Conservation (phyloP, 768 basidiomycete genomes). For the Termitomyces sp. region DNA sequence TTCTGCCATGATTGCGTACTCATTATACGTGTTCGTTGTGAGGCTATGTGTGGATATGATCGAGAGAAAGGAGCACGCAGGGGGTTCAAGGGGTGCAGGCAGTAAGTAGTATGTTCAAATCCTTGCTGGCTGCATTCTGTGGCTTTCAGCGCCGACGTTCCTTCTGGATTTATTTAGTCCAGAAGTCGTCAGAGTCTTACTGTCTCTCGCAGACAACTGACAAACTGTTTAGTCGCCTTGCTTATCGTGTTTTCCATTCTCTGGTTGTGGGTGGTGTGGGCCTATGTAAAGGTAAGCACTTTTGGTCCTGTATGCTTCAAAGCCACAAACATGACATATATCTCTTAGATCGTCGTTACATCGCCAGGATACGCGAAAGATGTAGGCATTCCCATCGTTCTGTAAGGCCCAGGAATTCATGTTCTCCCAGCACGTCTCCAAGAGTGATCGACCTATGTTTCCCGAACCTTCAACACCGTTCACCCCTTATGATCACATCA, state of each 20-base stretch:
- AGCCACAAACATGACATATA: not conserved
- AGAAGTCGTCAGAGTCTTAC: not conserved
- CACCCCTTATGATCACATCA: slow-evolving; percentile 1
- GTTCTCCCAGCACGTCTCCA: slow-evolving; percentile 19
- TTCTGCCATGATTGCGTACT: slow-evolving; percentile 57
- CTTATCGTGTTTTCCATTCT: slow-evolving; percentile 60
- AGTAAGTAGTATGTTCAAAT: slow-evolving; percentile 45
- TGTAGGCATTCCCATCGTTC: slow-evolving; percentile 33
- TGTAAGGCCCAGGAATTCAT: not conserved
- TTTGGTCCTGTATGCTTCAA: not conserved
- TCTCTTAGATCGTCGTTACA: slow-evolving; percentile 52
- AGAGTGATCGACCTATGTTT: slow-evolving; percentile 22
- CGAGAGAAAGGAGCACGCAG: slow-evolving; percentile 31
- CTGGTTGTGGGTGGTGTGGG: slow-evolving; percentile 72
- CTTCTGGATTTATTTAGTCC: not conserved
- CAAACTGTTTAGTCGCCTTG: slow-evolving; percentile 50
- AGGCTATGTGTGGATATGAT: slow-evolving; percentile 71
- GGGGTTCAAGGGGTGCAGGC: slow-evolving; percentile 49
- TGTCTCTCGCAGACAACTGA: slow-evolving; percentile 1
- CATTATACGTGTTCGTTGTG: slow-evolving; percentile 75
- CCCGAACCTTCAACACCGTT: slow-evolving; percentile 11
- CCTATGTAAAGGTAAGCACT: slow-evolving; percentile 58
- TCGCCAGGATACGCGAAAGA: slow-evolving; percentile 66
- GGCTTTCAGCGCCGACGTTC: too few species aligned
- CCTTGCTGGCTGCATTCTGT: too few species aligned